These are phyloP conservation scores for Hippophae rhamnoides DNA, from an alignment of 306 rosid species.

Conservation along the genomic window DNA sequence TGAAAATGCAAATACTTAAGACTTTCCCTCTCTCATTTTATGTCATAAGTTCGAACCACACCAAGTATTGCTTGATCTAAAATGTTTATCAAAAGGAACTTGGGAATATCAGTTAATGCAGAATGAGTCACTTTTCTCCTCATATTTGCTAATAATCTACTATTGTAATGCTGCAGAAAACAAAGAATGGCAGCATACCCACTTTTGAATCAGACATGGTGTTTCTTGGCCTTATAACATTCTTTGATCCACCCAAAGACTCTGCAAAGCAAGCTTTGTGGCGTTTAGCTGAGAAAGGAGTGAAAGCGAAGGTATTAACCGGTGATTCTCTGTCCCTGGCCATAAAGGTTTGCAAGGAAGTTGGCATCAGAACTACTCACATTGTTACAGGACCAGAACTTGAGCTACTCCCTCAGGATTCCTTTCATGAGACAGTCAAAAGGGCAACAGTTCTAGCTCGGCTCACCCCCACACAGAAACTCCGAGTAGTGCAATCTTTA, in stretches of 20 bases:
- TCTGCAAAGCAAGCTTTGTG: conserved; percentile 74
- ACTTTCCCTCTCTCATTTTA: too few species aligned
- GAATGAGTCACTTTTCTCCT: background rate
- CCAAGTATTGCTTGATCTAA: too few species aligned
- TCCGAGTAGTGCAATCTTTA: conserved; percentile 65
- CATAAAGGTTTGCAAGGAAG: conserved; percentile 66
- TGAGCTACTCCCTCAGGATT: conserved; percentile 54
- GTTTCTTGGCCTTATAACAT: conserved; percentile 70
- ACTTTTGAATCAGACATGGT: conserved; percentile 56
- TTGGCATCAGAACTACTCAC: conserved; percentile 59
- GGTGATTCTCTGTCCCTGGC: conserved; percentile 70
- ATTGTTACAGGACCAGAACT: conserved; percentile 77
- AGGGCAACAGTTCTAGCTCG: conserved; percentile 70
- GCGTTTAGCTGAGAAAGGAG: conserved; percentile 74
- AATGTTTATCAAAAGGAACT: background rate
- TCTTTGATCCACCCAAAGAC: conserved; percentile 84
- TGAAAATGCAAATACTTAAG: too few species aligned
- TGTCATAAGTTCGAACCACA: too few species aligned
- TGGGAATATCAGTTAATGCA: conserved; percentile 1
- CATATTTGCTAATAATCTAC: background rate
- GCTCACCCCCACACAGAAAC: conserved; percentile 75
- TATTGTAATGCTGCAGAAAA: conserved; percentile 19
- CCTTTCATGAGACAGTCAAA: conserved; percentile 58
- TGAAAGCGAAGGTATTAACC: conserved; percentile 70
- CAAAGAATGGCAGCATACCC: conserved; percentile 17